Base-by-base conservation (phyloP, 2,329 filamentous ascomycete genomes). In the Sphaerulina vaccinii region DNA sequence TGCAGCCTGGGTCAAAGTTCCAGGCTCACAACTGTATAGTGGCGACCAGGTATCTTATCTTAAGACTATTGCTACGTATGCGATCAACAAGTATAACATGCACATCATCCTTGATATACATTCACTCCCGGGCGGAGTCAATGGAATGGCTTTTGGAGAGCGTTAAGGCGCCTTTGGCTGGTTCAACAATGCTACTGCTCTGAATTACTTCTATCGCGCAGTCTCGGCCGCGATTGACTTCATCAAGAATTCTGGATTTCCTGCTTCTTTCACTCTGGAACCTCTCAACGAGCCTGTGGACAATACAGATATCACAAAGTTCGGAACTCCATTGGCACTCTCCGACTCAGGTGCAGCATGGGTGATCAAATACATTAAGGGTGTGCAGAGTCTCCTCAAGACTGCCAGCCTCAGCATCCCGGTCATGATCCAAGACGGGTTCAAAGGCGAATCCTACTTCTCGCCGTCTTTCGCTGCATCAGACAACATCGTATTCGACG, bases 201-300 rank as follows among this genome's bases (percentile, higher is more conserved):
- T 71, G 10, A 62, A 65, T 29, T 68, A 65, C 32, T 69, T 65
- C 1, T 63, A 62, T 39, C 40, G 62, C 29, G 68, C 63, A 3
- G 57, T 70, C 27, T 65, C 68, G n/a, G 59, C 58, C 1, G 60
- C 66, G 1, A 48, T 71, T 10, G 47, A 51, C n/a, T 72, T 65
- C 47, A 66, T 72, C 45, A 50, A 65, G 41, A 42, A 41, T 6
- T 66, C 64, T 3, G 63, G 62, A 5, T 57, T 49, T 15, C 57
- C 61, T 3, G 56, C 68, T 39, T 60, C 60, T 5, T 71, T 65
- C 56, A 70, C 67, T 47, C 52, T 73, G 29, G 62, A 59, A 3
- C 67, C 69, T 4, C 65, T 73, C 55, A 73, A 73, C 56, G 69
- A 73, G 47, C 58, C 69, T 0, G 60, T 54, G 24, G 70, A 72